These are phyloP conservation scores for Allium fistulosum DNA, from an alignment of 106 monocot species.

Conservation along the genomic window DNA sequence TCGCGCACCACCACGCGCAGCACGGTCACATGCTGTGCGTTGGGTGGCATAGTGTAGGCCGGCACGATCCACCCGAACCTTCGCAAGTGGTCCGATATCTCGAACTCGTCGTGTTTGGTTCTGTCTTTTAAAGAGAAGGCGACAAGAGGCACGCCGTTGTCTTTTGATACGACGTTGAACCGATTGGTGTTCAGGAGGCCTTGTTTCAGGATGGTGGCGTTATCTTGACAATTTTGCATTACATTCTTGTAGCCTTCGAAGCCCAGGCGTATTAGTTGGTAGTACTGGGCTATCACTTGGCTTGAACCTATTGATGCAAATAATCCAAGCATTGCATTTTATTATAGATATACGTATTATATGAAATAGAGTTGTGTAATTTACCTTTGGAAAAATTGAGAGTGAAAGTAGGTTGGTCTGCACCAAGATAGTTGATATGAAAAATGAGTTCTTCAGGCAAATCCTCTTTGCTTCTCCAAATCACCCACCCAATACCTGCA, in stretches of 20 bases:
- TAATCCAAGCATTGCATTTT: neutral
- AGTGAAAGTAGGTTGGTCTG: conserved; percentile 94
- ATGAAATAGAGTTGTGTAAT: neutral
- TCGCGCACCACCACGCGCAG: conserved; percentile 82
- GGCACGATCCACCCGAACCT: conserved; percentile 96
- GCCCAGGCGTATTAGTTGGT: conserved; percentile 87
- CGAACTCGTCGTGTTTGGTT: conserved; percentile 62
- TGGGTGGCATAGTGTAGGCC: conserved; percentile 91
- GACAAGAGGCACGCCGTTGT: conserved; percentile 83
- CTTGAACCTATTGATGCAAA: conserved; percentile 48
- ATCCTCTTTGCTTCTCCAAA: conserved; percentile 93
- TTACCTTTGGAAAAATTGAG: conserved; percentile 96
- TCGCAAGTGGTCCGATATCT: conserved; percentile 70
- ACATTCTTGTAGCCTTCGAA: conserved; percentile 88
- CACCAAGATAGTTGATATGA: conserved; percentile 87
- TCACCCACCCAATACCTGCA: conserved; percentile 79
- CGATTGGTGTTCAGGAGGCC: conserved; percentile 57
- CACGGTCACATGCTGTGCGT: conserved; percentile 74
- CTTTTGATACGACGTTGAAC: conserved; percentile 80
- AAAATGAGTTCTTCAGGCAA: conserved; percentile 94
- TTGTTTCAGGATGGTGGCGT: conserved; percentile 62
- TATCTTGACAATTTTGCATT: conserved; percentile 90
- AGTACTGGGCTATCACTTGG: conserved; percentile 93
- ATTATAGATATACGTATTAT: neutral
- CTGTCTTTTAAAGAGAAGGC: conserved; percentile 84